phyloP scores from a whole-genome alignment of 129 eudicot genomes.

The Pseudognaphalium luteoalbum region DNA sequence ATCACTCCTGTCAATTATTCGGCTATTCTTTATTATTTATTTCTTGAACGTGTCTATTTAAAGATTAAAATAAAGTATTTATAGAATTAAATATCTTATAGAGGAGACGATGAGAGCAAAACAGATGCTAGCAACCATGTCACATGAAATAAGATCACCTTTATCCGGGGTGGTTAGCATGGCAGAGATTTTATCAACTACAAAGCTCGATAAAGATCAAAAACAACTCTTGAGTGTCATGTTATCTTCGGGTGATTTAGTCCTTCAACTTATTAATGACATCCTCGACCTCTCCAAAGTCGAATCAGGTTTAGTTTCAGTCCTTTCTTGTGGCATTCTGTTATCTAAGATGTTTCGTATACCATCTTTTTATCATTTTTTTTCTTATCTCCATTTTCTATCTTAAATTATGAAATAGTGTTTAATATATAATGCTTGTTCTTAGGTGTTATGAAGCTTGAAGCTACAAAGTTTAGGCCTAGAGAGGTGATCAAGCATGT shows the following conservation, averaged over 20 bases:
- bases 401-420: background rate
- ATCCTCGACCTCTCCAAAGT: slow-evolving; percentile 96
- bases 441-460: slow-evolving; percentile 88
- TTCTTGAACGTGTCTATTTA: background rate
- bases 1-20: too few species aligned
- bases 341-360: background rate
- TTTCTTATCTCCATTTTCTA: background rate
- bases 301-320: slow-evolving; percentile 66
- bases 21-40: too few species aligned
- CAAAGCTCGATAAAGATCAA: slow-evolving; percentile 82
- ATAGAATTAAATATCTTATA: background rate
- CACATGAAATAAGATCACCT: slow-evolving; percentile 97
- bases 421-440: slow-evolving; percentile 7
- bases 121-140: slow-evolving; percentile 97
- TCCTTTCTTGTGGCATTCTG: slow-evolving; percentile 15
- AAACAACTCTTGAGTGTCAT: slow-evolving; percentile 69
- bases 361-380: background rate
- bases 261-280: slow-evolving; percentile 88
- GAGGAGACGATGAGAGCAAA: slow-evolving; percentile 99
- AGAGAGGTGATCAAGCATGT: slow-evolving; percentile 96
- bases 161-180: slow-evolving; percentile 87
- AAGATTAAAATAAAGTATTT: background rate
- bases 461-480: slow-evolving; percentile 94
- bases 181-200: slow-evolving; percentile 81
- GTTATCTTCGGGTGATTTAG: slow-evolving; percentile 93